phyloP scores from a whole-genome alignment of 108 stramenopile genomes.

The Nitzschia inconspicua region DNA sequence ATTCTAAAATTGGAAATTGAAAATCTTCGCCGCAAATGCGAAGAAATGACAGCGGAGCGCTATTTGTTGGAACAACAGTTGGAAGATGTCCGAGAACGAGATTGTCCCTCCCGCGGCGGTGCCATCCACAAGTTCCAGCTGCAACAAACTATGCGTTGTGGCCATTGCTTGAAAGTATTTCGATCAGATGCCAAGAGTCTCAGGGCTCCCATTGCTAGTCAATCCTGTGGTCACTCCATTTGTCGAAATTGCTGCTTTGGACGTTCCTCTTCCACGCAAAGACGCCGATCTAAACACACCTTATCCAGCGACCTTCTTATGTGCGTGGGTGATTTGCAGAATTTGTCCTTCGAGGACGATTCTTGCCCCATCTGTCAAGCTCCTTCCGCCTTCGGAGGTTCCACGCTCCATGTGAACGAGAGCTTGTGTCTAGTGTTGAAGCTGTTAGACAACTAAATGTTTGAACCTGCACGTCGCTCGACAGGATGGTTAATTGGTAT shows the following conservation, averaged over 20 bases:
- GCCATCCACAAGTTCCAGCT: slow-evolving; percentile 20
- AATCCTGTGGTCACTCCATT: slow-evolving; percentile 22
- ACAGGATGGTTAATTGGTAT: no score
- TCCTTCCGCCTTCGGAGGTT: slow-evolving; percentile 9
- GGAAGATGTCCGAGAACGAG: slow-evolving; percentile 1
- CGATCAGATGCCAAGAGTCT: neutral
- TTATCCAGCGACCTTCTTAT: slow-evolving; percentile 5
- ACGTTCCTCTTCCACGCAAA: neutral
- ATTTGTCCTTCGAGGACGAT: neutral
- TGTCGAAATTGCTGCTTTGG: slow-evolving; percentile 14
- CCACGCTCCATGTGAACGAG: slow-evolving; percentile 17
- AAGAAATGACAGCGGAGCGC: slow-evolving; percentile 3
- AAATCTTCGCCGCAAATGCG: neutral
- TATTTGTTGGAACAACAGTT: slow-evolving; percentile 6
- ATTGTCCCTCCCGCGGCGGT: neutral
- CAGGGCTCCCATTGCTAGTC: slow-evolving; percentile 17
- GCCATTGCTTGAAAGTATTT: slow-evolving; percentile 10
- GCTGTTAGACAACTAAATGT: slow-evolving; percentile 3
- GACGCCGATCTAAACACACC: neutral
- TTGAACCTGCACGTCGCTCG: no score
- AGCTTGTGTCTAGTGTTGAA: slow-evolving; percentile 21
- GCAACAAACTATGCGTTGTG: slow-evolving; percentile 15
- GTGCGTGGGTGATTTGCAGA: slow-evolving; percentile 10
- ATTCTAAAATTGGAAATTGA: neutral
- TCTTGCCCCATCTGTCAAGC: slow-evolving; percentile 20